Conservation (phyloP, 2,329 filamentous ascomycete genomes). For the Chalaropsis ovoidea region DNA sequence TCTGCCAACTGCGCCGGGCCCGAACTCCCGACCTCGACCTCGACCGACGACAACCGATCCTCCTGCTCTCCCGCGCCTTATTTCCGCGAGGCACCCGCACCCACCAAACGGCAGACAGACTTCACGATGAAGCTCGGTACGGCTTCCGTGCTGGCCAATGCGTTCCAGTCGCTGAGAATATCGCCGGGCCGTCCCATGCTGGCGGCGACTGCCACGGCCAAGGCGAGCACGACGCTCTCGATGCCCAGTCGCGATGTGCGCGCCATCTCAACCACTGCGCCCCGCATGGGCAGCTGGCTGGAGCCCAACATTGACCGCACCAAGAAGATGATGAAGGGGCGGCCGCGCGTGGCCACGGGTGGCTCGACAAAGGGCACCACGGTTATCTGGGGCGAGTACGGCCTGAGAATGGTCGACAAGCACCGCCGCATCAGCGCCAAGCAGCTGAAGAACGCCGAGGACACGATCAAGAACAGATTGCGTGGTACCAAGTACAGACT, state of each 20-base stretch:
- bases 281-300: conserved; percentile 62
- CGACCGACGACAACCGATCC: background rate
- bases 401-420: conserved; percentile 85
- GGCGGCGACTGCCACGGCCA: conserved; percentile 30
- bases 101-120: conserved; percentile 18
- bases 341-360: conserved; percentile 77
- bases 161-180: conserved; percentile 43
- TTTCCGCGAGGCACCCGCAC: background rate
- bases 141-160: conserved; percentile 40
- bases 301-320: conserved; percentile 65
- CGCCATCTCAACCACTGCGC: conserved; percentile 61
- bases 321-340: conserved; percentile 83
- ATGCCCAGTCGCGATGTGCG: conserved; percentile 40
- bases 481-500: conserved; percentile 86
- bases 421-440: conserved; percentile 80
- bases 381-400: conserved; percentile 92
- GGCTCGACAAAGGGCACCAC: conserved; percentile 89
- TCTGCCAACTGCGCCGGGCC: conserved; percentile 2
- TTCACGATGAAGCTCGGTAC: conserved; percentile 40
- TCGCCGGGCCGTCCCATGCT: conserved; percentile 33
- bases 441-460: conserved; percentile 82
- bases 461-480: conserved; percentile 80
- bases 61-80: background rate
- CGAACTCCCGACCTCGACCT: background rate
- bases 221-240: conserved; percentile 30